These are phyloP conservation scores for Rusavskia elegans DNA, from an alignment of 495 filamentous ascomycete genomes.

Conservation along the genomic window DNA sequence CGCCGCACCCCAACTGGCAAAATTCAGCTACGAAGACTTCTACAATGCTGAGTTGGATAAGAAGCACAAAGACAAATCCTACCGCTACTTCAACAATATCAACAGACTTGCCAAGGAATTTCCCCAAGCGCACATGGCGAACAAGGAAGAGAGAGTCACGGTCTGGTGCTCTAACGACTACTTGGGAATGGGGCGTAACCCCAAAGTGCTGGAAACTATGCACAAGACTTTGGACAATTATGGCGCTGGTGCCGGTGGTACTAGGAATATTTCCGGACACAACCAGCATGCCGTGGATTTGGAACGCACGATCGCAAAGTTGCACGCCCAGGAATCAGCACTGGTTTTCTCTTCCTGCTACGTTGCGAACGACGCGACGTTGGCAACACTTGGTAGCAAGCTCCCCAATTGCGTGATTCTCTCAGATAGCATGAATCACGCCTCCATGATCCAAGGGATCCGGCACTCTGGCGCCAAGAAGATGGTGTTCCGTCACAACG, in stretches of 20 bases:
- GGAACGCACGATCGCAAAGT: conserved; percentile 69
- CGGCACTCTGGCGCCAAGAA: conserved; percentile 92
- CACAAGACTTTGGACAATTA: conserved; percentile 90
- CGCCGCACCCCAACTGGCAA: conserved; percentile 29
- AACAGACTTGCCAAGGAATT: conserved; percentile 95
- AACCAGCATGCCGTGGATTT: conserved; percentile 84
- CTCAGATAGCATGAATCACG: conserved; percentile 90
- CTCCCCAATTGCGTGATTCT: conserved; percentile 91
- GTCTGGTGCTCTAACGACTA: conserved; percentile 99
- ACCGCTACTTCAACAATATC: conserved; percentile 99
- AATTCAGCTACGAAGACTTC: conserved; percentile 84
- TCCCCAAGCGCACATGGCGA: conserved; percentile 81
- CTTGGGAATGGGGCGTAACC: conserved; percentile 90
- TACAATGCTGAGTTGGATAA: conserved; percentile 81
- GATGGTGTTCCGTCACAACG: conserved; percentile 97
- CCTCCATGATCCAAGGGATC: conserved; percentile 98
- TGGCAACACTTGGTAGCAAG: conserved; percentile 91
- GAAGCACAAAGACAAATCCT: conserved; percentile 99
- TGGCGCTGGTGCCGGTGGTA: conserved; percentile 88
- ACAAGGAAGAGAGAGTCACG: conserved; percentile 73
- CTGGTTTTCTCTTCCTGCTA: conserved; percentile 95
- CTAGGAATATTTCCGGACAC: conserved; percentile 93
- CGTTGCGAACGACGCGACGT: conserved; percentile 94
- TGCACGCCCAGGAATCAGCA: conserved; percentile 83
- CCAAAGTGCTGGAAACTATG: conserved; percentile 75